Conservation (phyloP, 257 asterid genomes). For the Salvia hispanica region DNA sequence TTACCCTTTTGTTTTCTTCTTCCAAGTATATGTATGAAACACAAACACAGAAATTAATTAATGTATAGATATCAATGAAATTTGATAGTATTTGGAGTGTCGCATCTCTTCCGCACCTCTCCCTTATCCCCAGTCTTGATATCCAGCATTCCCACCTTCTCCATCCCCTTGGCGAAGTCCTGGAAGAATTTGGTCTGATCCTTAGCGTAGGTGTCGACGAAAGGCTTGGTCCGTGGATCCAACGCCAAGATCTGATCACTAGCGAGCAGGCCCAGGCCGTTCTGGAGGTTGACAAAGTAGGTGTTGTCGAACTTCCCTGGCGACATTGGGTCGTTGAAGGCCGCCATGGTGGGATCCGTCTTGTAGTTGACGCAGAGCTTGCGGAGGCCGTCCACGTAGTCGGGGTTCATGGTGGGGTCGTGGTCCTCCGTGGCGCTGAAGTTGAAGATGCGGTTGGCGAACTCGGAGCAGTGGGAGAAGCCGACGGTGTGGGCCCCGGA, state of each 20-base stretch:
- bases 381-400: slow-evolving; percentile 46
- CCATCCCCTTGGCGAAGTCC: slow-evolving; percentile 62
- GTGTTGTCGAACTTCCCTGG: slow-evolving; percentile 87
- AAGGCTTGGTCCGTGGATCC: slow-evolving; percentile 68
- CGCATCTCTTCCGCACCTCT: slow-evolving; percentile 86
- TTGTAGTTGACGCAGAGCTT: slow-evolving; percentile 55
- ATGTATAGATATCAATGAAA: too few species aligned
- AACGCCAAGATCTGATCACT: slow-evolving; percentile 60
- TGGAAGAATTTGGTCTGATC: slow-evolving; percentile 60
- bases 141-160: slow-evolving; percentile 49
- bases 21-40: too few species aligned
- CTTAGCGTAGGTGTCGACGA: slow-evolving; percentile 66
- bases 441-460: slow-evolving; percentile 57
- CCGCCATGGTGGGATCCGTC: slow-evolving; percentile 46
- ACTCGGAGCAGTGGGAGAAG: slow-evolving; percentile 74
- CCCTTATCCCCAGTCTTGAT: slow-evolving; percentile 68
- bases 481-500: slow-evolving; percentile 87
- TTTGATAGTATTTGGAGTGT: slow-evolving; percentile 40
- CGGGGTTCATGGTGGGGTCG: slow-evolving; percentile 70
- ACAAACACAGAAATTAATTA: too few species aligned
- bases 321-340: slow-evolving; percentile 76
- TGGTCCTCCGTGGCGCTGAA: slow-evolving; percentile 35
- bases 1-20: too few species aligned
- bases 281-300: slow-evolving; percentile 52
- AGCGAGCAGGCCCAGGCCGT: slow-evolving; percentile 59